phyloP scores from a whole-genome alignment of 129 eudicot species.

The Heracleum sosnowskyi region DNA sequence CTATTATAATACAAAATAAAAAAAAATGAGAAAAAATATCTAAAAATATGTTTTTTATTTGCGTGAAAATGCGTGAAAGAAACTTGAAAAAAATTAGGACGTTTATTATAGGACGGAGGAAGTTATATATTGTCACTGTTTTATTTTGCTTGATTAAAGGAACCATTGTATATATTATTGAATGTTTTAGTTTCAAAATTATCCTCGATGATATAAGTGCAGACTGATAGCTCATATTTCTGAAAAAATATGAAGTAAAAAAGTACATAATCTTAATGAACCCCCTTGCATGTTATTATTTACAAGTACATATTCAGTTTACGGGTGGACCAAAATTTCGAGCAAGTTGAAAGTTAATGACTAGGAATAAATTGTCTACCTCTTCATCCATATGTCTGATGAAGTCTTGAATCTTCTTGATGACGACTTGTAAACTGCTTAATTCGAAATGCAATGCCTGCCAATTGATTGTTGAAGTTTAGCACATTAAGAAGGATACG shows the following conservation, averaged over 20 bases:
- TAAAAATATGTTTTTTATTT: too few species aligned
- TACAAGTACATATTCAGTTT: neutral
- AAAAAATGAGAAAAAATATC: too few species aligned
- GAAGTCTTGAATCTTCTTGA: constrained; percentile 42
- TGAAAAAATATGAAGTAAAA: neutral
- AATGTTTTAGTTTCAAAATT: neutral
- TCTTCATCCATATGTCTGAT: constrained; percentile 42
- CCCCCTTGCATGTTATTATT: neutral
- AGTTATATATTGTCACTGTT: too few species aligned
- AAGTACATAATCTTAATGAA: neutral
- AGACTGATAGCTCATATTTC: neutral
- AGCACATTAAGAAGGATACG: neutral
- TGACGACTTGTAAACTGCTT: constrained; percentile 31
- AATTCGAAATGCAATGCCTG: constrained; percentile 58
- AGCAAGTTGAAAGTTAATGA: neutral
- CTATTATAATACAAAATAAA: too few species aligned
- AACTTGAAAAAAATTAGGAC: too few species aligned
- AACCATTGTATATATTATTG: neutral
- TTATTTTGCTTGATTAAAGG: neutral
- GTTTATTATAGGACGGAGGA: too few species aligned
- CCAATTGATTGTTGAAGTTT: neutral
- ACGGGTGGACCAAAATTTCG: neutral
- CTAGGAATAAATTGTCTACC: constrained; percentile 26
- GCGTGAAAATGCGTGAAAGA: too few species aligned
- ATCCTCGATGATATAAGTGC: neutral